phyloP scores from a whole-genome alignment of 306 rosid genomes.

The Casuarina equisetifolia region DNA sequence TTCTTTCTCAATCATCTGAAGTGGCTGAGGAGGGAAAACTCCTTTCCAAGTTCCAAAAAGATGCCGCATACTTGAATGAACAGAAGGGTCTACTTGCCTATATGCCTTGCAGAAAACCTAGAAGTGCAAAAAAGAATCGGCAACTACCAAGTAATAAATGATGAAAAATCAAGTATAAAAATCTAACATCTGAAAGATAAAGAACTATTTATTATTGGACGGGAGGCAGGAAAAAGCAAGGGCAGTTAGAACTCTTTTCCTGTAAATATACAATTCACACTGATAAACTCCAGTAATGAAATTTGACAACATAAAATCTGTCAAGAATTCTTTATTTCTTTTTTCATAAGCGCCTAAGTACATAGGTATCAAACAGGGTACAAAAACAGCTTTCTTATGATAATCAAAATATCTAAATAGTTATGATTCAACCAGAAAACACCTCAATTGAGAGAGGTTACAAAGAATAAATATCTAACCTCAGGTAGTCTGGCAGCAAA shows the following conservation, averaged over 20 bases:
- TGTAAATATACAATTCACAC: slow-evolving; percentile 4
- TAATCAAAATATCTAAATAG: slow-evolving; percentile 8
- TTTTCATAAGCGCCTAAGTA: neutral
- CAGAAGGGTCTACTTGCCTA: slow-evolving; percentile 69
- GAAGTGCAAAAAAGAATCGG: slow-evolving; percentile 33
- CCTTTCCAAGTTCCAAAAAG: slow-evolving; percentile 98
- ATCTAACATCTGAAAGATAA: slow-evolving; percentile 19
- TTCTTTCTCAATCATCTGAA: slow-evolving; percentile 78
- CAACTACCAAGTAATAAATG: slow-evolving; percentile 32
- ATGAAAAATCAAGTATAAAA: slow-evolving; percentile 24
- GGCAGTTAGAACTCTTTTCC: slow-evolving; percentile 6
- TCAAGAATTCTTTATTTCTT: slow-evolving; percentile 6
- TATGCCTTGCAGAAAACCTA: slow-evolving; percentile 94
- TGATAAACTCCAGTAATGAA: slow-evolving; percentile 12
- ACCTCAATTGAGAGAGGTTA: slow-evolving; percentile 14
- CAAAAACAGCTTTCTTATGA: neutral
- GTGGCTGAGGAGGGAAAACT: slow-evolving; percentile 80
- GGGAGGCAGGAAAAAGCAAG: slow-evolving; percentile 23
- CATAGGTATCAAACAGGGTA: neutral
- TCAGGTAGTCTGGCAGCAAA: slow-evolving; percentile 83
- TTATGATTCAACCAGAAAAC: neutral
- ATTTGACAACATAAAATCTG: slow-evolving; percentile 12
- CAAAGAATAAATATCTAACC: slow-evolving; percentile 57
- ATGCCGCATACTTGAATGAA: slow-evolving; percentile 80
- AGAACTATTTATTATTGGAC: slow-evolving; percentile 13